phyloP scores from a whole-genome alignment of 257 asterid species.

The Capsicum baccatum region DNA sequence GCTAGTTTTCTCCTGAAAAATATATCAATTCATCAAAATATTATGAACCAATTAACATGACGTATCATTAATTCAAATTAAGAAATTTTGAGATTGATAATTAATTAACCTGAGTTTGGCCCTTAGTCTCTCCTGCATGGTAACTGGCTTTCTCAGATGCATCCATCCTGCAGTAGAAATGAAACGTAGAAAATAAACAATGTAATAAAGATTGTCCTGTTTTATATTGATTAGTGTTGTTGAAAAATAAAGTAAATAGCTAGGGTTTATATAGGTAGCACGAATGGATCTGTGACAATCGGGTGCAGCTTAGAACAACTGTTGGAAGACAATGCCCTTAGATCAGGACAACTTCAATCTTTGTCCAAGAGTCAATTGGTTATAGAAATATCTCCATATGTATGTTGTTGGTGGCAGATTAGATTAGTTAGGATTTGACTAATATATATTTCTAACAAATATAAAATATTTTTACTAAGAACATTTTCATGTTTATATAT shows the following conservation, averaged over 20 bases:
- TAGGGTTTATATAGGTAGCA: not conserved
- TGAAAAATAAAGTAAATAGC: not conserved
- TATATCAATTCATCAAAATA: not conserved
- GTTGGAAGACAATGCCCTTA: not conserved
- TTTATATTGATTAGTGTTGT: not conserved
- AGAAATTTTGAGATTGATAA: not conserved
- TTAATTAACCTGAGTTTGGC: conserved; percentile 34
- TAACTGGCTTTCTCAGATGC: conserved; percentile 33
- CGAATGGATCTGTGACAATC: not conserved
- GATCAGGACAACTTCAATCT: conserved; percentile 21
- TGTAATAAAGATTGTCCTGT: not conserved
- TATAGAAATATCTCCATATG: not conserved
- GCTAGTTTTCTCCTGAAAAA: conserved; percentile 46
- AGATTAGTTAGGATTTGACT: not conserved
- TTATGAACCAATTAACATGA: not conserved
- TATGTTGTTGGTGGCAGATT: not conserved
- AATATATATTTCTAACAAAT: too few relatives aligned
- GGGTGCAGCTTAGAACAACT: not conserved
- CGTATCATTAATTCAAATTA: not conserved
- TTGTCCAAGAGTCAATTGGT: not conserved
- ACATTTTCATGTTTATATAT: too few relatives aligned
- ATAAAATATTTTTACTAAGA: too few relatives aligned
- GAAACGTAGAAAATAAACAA: not conserved
- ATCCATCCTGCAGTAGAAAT: conserved; percentile 13
- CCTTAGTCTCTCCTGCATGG: conserved; percentile 38